Percentiles rank a stretch among this genome's conserved stretches.
Evolutionary conservation across 2,329 filamentous ascomycete genomes (phyloP).

Genomic region (Colletotrichum somersetense): DNA sequence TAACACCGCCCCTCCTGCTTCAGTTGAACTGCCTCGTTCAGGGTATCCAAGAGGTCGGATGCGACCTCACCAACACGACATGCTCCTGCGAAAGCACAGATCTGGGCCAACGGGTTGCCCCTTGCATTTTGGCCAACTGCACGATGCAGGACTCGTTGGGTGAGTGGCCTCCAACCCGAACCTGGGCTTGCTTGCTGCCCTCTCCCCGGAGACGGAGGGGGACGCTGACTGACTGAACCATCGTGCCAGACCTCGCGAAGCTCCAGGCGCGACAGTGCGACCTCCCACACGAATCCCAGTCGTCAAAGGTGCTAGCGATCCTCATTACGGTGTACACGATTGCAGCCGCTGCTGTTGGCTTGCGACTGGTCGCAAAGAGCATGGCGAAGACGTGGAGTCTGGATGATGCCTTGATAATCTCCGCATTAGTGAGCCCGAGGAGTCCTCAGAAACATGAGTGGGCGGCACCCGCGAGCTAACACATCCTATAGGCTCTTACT

Average conservation of each 20-base stretch:
- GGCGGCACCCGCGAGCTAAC: neutral
- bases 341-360: conserved; percentile 5
- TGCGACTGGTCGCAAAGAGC: conserved; percentile 30
- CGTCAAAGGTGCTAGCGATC: conserved; percentile 23
- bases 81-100: conserved; percentile 35
- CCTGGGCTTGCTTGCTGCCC: neutral
- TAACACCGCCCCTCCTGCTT: neutral
- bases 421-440: conserved; percentile 24
- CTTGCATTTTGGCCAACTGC: conserved; percentile 38
- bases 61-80: conserved; percentile 39
- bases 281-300: conserved; percentile 36
- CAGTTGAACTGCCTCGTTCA: conserved; percentile 33
- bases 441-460: no score
- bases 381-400: conserved; percentile 26
- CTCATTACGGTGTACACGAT: conserved; percentile 21
- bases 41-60: conserved; percentile 29
- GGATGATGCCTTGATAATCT: conserved; percentile 28
- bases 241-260: conserved; percentile 28
- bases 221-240: neutral
- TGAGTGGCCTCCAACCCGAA: neutral
- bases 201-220: neutral
- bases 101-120: conserved; percentile 23
- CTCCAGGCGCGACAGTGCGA: conserved; percentile 35
- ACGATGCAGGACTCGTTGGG: conserved; percentile 42
- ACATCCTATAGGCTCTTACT: neutral